Conservation (phyloP, 129 eudicot genomes). For the Flaveria sonorensis region DNA sequence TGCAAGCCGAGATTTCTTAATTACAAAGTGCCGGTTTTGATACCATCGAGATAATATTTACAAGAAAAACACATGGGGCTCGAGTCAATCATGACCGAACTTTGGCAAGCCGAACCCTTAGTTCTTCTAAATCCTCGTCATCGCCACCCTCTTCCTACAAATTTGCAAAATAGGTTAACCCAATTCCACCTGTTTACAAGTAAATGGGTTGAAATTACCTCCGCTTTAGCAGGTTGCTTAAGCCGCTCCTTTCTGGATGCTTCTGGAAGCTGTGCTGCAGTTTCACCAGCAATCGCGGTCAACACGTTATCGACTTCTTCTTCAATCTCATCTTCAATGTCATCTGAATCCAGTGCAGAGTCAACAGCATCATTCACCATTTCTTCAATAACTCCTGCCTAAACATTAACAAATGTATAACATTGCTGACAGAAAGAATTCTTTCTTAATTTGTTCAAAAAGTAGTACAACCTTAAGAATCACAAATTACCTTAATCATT, state of each 20-base stretch:
- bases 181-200: not conserved
- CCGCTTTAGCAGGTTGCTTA: slow-evolving; percentile 61
- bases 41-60: not conserved
- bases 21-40: slow-evolving; percentile 9
- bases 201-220: slow-evolving; percentile 35
- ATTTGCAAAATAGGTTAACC: slow-evolving; percentile 1
- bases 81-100: slow-evolving; percentile 60
- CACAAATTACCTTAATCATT: slow-evolving; percentile 75
- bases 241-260: slow-evolving; percentile 66
- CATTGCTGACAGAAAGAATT: not conserved
- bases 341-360: slow-evolving; percentile 83
- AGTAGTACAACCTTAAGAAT: not conserved
- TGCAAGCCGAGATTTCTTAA: not conserved
- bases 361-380: slow-evolving; percentile 80
- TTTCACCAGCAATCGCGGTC: slow-evolving; percentile 92
- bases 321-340: slow-evolving; percentile 91
- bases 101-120: slow-evolving; percentile 82
- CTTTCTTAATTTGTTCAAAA: not conserved
- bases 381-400: slow-evolving; percentile 96
- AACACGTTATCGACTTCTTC: slow-evolving; percentile 95
- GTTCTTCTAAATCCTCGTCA: slow-evolving; percentile 85
- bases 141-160: slow-evolving; percentile 64
- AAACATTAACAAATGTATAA: not conserved
- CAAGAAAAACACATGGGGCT: not conserved
- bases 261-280: slow-evolving; percentile 89